Evolutionary conservation across 1,139 yeast genomes (phyloP), one percentile per base, ranked within the genome.

Genomic region (Yamadazyma buinensis): DNA sequence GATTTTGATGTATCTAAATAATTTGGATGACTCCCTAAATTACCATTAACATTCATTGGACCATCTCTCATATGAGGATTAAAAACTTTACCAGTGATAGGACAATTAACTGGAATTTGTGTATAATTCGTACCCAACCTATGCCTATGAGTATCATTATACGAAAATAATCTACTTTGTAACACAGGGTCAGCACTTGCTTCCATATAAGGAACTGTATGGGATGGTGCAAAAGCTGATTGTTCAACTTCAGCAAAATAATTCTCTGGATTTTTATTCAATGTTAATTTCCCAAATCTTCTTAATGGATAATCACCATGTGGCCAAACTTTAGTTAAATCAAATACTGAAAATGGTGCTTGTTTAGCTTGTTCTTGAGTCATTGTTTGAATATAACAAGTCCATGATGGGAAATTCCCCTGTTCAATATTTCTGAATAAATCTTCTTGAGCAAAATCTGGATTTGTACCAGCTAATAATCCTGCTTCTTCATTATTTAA

Each of bases 181-280:
- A 84, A 67, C 24, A 84, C 92, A 19, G 90, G 88, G 54, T 84
- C 94, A 42, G 84, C 85, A 29, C 85, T 77, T 30, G 92, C 75
- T 57, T 80, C 84, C 68, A 79, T 75, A 44, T 82, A 83, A 31
- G 92, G 92, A 35, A 84, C 84, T 14, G 84, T 74, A 62, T 83
- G 84, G 22, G 86, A 70, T 37, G 92, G 92, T 32, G 84, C 72
- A 64, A 83, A 80, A 7, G 86, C 86, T 37, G 80, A 80, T 59
- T 80, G 86, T 60, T 80, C 87, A 46, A 78, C 77, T 51, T 80
- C 86, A 41, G 84, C 84, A 61, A 78, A 80, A 62, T 79, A 80
- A 61, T 80, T 80, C 50, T 72, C 57, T 36, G 84, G 82, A 62
- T 80, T 80, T 56, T 72, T 70, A 62, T 80, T 75, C 50, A 80